Conservation (phyloP, 768 basidiomycete species). For the Kwoniella dendrophila region DNA sequence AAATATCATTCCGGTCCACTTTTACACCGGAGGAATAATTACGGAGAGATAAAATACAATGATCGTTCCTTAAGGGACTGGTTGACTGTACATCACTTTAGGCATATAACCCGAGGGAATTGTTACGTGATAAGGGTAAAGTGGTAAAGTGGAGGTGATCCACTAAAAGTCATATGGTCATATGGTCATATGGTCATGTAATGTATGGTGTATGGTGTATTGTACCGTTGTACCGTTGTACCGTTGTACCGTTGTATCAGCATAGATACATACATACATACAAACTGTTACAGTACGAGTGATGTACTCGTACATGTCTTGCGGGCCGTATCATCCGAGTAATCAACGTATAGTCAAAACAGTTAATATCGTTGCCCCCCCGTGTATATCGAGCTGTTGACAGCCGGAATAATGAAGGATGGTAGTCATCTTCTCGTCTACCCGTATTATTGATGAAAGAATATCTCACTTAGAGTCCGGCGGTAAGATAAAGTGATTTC, state of each 20-base stretch:
- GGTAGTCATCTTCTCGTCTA: too few relatives aligned
- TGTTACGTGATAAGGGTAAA: neutral
- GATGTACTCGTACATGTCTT: too few relatives aligned
- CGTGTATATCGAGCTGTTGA: too few relatives aligned
- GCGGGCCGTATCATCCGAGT: too few relatives aligned
- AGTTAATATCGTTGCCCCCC: too few relatives aligned
- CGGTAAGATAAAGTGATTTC: too few relatives aligned
- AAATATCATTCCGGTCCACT: slow-evolving; percentile 1
- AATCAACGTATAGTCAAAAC: too few relatives aligned
- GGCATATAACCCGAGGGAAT: neutral
- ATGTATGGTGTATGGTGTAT: neutral
- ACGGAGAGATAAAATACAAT: slow-evolving; percentile 4
- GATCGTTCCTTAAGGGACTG: neutral
- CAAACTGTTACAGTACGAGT: neutral
- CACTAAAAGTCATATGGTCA: neutral
- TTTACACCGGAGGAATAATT: slow-evolving; percentile 6
- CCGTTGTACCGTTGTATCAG: too few relatives aligned
- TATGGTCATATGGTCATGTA: too few relatives aligned
- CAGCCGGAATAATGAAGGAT: too few relatives aligned
- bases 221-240: neutral
- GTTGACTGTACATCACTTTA: neutral
- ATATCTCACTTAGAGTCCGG: too few relatives aligned
- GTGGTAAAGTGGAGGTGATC: neutral
- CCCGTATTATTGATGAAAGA: too few relatives aligned
- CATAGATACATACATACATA: neutral